These are phyloP conservation scores for Zymoseptoria tritici DNA, from an alignment of 2,329 filamentous ascomycete species.

Conservation along the genomic window DNA sequence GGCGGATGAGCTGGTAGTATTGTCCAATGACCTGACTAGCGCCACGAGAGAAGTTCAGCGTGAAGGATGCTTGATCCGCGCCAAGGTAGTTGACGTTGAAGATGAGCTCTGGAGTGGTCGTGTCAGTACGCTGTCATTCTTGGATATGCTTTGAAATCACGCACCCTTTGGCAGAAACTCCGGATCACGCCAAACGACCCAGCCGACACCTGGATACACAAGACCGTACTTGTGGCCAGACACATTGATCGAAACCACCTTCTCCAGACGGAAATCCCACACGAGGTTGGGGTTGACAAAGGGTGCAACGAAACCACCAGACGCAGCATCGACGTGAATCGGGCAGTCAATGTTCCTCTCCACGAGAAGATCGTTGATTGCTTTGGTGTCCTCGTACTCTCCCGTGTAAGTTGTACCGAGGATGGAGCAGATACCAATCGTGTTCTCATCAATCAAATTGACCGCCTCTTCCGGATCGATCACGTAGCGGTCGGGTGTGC, in stretches of 20 bases:
- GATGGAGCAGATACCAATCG: slow-evolving; percentile 87
- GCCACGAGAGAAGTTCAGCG: slow-evolving; percentile 94
- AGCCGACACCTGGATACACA: slow-evolving; percentile 87
- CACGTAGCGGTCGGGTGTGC: slow-evolving; percentile 53
- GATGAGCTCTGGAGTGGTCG: slow-evolving; percentile 58
- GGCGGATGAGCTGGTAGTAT: slow-evolving; percentile 93
- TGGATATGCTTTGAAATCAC: not conserved
- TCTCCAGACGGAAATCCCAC: slow-evolving; percentile 88
- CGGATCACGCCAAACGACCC: slow-evolving; percentile 80
- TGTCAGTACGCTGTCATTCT: not conserved
- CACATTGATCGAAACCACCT: slow-evolving; percentile 88
- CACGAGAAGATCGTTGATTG: slow-evolving; percentile 78
- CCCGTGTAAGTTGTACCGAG: slow-evolving; percentile 92
- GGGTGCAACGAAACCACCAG: slow-evolving; percentile 85
- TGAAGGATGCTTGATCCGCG: slow-evolving; percentile 91
- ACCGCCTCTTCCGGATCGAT: slow-evolving; percentile 58
- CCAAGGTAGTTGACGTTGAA: slow-evolving; percentile 99
- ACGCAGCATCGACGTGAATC: slow-evolving; percentile 91
- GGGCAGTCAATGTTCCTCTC: slow-evolving; percentile 68
- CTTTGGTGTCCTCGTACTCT: slow-evolving; percentile 90
- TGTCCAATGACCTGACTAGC: slow-evolving; percentile 92
- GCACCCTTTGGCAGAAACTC: slow-evolving; percentile 66
- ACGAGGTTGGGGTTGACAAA: slow-evolving; percentile 76
- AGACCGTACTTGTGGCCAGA: slow-evolving; percentile 82
- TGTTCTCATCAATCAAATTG: slow-evolving; percentile 58